Evolutionary conservation across 257 asterid species (phyloP).

Genomic region (Striga asiatica): DNA sequence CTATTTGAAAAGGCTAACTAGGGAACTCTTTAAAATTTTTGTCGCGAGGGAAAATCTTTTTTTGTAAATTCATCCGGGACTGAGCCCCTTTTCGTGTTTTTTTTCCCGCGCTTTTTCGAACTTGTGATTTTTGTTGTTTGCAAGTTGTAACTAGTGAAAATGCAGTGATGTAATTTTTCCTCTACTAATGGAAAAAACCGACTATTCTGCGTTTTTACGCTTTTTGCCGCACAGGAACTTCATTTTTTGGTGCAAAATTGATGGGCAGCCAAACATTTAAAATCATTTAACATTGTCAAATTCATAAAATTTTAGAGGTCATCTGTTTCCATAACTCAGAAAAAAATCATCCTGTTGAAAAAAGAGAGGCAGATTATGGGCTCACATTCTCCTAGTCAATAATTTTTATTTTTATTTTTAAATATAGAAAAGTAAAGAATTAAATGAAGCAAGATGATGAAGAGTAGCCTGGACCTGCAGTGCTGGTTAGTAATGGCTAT

Average conservation of each 20-base stretch:
- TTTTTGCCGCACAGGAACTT: too few relatives aligned
- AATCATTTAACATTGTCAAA: not conserved
- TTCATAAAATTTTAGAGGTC: not conserved
- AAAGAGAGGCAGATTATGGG: not conserved
- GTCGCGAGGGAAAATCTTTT: conserved; percentile 23
- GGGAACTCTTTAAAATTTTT: conserved; percentile 17
- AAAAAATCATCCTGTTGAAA: not conserved
- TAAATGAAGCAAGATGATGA: not conserved
- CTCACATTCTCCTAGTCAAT: not conserved
- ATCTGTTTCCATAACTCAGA: not conserved
- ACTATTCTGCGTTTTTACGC: not conserved
- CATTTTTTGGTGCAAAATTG: too few relatives aligned
- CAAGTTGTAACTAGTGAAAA: conserved; percentile 46
- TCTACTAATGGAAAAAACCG: conserved; percentile 20
- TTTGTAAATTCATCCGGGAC: conserved; percentile 37
- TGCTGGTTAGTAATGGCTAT: not conserved
- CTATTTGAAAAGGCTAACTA: conserved; percentile 31
- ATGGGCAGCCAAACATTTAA: too few relatives aligned
- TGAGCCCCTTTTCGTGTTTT: not conserved
- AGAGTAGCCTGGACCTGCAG: not conserved
- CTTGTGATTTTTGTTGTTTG: conserved; percentile 13
- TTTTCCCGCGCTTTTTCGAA: too few relatives aligned
- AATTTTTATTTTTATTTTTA: not conserved
- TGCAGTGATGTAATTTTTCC: conserved; percentile 29
- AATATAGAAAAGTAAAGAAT: not conserved